Evolutionary conservation across 2,329 filamentous ascomycete genomes (phyloP).

Genomic region (Basipetospora chlamydospora): DNA sequence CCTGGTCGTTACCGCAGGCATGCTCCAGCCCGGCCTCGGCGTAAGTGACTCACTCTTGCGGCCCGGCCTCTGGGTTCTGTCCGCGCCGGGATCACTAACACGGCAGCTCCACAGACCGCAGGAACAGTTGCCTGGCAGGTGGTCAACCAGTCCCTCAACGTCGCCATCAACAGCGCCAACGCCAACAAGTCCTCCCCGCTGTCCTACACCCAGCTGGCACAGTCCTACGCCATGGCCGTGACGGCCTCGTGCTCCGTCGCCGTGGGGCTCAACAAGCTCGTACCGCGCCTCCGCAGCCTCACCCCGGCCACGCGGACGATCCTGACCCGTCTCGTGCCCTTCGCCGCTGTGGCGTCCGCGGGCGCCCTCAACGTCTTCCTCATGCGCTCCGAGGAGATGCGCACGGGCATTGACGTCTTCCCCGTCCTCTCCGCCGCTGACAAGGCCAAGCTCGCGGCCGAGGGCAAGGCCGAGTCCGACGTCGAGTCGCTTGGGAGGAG

Average conservation of each 20-base stretch:
- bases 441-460: conserved; percentile 38
- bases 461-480: conserved; percentile 50
- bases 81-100: neutral
- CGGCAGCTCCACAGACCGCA: conserved; percentile 52
- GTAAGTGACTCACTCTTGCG: conserved; percentile 28
- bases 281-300: conserved; percentile 67
- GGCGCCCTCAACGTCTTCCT: conserved; percentile 91
- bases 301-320: conserved; percentile 62
- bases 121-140: conserved; percentile 92
- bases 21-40: conserved; percentile 80
- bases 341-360: conserved; percentile 84
- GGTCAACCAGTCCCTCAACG: conserved; percentile 93
- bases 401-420: conserved; percentile 82
- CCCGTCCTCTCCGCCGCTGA: conserved; percentile 61
- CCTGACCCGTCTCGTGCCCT: conserved; percentile 79
- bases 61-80: too few relatives aligned
- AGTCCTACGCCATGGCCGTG: conserved; percentile 87
- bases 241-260: conserved; percentile 88
- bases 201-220: conserved; percentile 61
- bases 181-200: conserved; percentile 94
- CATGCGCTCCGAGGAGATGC: conserved; percentile 94
- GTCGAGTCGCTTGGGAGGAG: conserved; percentile 69
- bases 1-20: conserved; percentile 84
- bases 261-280: conserved; percentile 76
- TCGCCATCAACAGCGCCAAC: conserved; percentile 94